Base-by-base conservation (phyloP, 2,329 filamentous ascomycete genomes). In the Aureobasidium sp. region DNA sequence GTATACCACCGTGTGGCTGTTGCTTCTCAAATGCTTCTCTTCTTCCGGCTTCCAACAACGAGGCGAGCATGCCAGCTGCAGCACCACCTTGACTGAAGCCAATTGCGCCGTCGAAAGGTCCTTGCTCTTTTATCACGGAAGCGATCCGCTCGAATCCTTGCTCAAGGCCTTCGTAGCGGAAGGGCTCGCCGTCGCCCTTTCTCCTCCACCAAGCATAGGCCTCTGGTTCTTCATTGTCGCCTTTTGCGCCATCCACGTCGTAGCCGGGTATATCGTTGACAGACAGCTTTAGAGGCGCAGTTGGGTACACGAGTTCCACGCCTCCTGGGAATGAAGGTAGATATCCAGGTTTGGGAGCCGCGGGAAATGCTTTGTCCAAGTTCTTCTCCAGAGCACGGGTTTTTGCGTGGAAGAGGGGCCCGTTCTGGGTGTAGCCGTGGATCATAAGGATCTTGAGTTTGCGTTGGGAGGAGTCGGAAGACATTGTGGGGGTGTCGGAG, bases 401-500 rank as follows among this genome's bases (percentile, higher is more conserved):
- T 78, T 97, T 97, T 73, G 87, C 84, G 72, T 85, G 87, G 83
- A 97, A 97, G 65, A 91, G 79, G 4, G 86, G 75, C 4, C 92
- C 91, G 32, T 90, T 95, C 79, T 97, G 93, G 8, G 93, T 96
- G 82, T 86, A 97, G 74, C 93, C 89, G 68, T 81, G 79, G 13
- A 81, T 75, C 78, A 79, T 79, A 63, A 81, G 73, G 63, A 81
- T 72, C 55, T 76, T 76, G 63, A 81, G 72, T 37, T 71, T 73
- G 30, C 60, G 61, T 16, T 53, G 59, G 11, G 39, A 10, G 6
- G 61, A 25, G 7, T 13, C 5, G 2, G 58, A 39, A 25, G 53
- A 41, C 45, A 55, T 39, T 30, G 54, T 41, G 44, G 36, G 7
- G 10, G 42, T 41, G 13, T 16, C 5, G 15, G 32, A 27, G 30